Evolutionary conservation across 768 basidiomycete genomes (phyloP).

Genomic region (Podaxis sp.): DNA sequence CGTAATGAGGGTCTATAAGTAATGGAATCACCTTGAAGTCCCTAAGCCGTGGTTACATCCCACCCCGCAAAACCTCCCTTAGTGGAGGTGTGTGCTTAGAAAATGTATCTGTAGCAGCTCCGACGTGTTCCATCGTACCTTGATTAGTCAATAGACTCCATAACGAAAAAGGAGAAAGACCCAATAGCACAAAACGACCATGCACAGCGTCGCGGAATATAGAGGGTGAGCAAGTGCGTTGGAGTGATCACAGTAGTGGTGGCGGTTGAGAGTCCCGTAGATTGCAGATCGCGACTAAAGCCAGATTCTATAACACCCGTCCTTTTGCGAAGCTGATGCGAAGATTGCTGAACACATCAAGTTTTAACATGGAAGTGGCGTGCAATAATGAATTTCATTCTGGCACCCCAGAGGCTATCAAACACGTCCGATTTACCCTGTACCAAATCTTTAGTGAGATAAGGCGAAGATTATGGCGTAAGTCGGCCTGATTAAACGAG

Average conservation of each 20-base stretch:
- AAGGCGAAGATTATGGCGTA: conserved; percentile 10
- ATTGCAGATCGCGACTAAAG: conserved; percentile 10
- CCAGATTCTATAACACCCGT: conserved; percentile 5
- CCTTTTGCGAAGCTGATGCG: conserved; percentile 1
- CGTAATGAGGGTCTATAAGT: not conserved
- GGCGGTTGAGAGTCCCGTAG: conserved; percentile 1
- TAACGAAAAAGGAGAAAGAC: not conserved
- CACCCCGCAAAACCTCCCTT: not conserved
- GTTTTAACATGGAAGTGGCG: conserved; percentile 10
- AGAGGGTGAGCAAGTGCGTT: not conserved
- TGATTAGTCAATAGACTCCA: not conserved
- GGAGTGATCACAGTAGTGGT: conserved; percentile 5
- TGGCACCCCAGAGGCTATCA: conserved; percentile 10
- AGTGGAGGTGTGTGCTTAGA: not conserved
- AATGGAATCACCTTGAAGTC: conserved; percentile 8
- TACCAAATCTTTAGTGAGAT: conserved; percentile 10
- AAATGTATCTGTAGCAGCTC: not conserved
- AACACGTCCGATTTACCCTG: conserved; percentile 8
- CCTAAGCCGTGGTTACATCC: conserved; percentile 8
- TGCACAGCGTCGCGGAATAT: not conserved
- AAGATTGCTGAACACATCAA: conserved; percentile 9
- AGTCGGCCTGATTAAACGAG: conserved; percentile 1
- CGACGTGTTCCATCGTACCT: not conserved
- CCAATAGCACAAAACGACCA: not conserved
- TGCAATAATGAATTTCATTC: conserved; percentile 6